Evolutionary conservation across 2,329 filamentous ascomycete species (phyloP).

Genomic region (Falciphora oryzae): DNA sequence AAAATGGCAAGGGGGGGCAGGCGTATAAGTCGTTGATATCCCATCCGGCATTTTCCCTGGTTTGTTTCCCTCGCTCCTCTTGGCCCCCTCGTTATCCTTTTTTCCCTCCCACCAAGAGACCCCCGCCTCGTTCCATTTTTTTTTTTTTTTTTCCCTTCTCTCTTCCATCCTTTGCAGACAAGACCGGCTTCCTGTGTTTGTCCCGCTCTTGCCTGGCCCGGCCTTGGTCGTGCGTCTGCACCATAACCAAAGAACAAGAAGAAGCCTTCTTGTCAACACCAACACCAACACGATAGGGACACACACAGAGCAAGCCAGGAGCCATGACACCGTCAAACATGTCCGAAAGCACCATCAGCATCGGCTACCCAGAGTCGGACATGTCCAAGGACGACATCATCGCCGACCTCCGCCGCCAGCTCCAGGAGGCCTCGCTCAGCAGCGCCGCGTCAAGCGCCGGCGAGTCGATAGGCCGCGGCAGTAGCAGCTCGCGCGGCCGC

Average conservation of each 20-base stretch:
- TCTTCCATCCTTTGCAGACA: too few relatives aligned
- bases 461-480: conserved; percentile 14
- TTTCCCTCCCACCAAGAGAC: neutral
- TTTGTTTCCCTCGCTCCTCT: neutral
- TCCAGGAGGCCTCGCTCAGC: conserved; percentile 7
- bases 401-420: conserved; percentile 15
- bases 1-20: too few relatives aligned
- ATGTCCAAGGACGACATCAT: conserved; percentile 15
- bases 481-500: conserved; percentile 13
- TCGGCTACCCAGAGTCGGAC: conserved; percentile 5
- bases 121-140: too few relatives aligned
- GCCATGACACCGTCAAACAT: neutral
- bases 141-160: neutral
- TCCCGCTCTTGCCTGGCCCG: too few relatives aligned
- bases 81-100: neutral
- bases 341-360: conserved; percentile 2
- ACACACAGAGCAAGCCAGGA: neutral
- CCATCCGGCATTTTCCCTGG: neutral
- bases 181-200: too few relatives aligned
- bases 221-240: too few relatives aligned
- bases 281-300: neutral
- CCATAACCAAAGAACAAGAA: neutral
- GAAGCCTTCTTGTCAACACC: neutral
- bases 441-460: conserved; percentile 8
- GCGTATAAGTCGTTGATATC: neutral